Percentiles rank a stretch among this genome's conserved stretches.
Evolutionary conservation across 1,284 basidiomycete species (phyloP).

Genomic region (Anthracocystis walkeri): DNA sequence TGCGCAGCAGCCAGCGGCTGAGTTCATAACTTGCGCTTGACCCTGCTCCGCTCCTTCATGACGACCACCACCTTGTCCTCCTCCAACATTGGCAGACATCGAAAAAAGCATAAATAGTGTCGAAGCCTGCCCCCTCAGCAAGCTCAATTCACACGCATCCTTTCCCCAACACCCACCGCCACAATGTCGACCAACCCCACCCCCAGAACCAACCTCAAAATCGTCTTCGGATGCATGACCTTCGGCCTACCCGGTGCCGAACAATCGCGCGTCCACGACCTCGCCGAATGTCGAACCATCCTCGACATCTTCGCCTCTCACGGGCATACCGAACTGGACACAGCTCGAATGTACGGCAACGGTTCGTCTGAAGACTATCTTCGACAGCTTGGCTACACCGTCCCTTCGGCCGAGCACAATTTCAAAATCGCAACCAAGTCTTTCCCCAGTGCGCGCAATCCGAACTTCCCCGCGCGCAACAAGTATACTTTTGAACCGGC

Average conservation of each 20-base stretch:
- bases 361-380: slow-evolving; percentile 54
- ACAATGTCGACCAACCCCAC: slow-evolving; percentile 71
- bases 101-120: background rate
- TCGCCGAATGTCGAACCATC: slow-evolving; percentile 74
- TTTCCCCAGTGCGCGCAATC: slow-evolving; percentile 68
- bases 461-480: slow-evolving; percentile 23
- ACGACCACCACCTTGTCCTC: background rate
- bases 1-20: background rate
- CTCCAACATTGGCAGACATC: background rate
- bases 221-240: slow-evolving; percentile 72
- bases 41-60: background rate
- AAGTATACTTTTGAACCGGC: slow-evolving; percentile 67
- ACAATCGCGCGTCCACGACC: slow-evolving; percentile 73
- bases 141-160: background rate
- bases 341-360: slow-evolving; percentile 73
- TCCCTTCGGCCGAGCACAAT: slow-evolving; percentile 15
- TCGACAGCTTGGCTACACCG: slow-evolving; percentile 32
- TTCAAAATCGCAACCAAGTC: slow-evolving; percentile 60
- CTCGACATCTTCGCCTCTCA: slow-evolving; percentile 75
- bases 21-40: background rate
- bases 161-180: background rate
- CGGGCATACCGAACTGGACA: slow-evolving; percentile 75
- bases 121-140: background rate
- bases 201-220: slow-evolving; percentile 72
- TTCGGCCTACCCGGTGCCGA: slow-evolving; percentile 70